phyloP scores from a whole-genome alignment of 1,284 basidiomycete genomes.

The Phellopilus nigrolimitatus region DNA sequence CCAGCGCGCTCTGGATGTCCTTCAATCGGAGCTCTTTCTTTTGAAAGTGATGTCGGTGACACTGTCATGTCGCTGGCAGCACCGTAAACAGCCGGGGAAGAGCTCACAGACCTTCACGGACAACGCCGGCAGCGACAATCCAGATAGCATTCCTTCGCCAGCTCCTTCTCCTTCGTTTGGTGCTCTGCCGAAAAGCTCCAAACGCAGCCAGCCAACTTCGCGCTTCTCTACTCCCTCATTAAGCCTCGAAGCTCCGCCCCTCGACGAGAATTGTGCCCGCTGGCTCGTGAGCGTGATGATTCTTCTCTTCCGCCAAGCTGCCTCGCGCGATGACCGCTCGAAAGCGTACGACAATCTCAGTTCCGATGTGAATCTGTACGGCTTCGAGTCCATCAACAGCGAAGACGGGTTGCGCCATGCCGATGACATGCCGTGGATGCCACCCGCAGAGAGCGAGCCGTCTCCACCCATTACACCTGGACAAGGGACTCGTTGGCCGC shows the following conservation, averaged over 20 bases:
- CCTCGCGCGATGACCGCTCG: constrained; percentile 52
- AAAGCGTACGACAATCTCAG: constrained; percentile 59
- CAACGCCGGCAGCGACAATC: constrained; percentile 5
- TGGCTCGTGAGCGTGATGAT: constrained; percentile 83
- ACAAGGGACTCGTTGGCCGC: constrained; percentile 27
- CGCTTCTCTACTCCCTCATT: constrained; percentile 30
- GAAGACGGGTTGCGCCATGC: constrained; percentile 9
- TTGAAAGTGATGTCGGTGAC: constrained; percentile 79
- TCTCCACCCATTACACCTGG: constrained; percentile 20
- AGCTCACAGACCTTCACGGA: constrained; percentile 25
- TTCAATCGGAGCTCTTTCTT: constrained; percentile 88
- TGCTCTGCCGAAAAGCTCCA: constrained; percentile 4
- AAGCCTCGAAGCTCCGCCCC: constrained; percentile 61
- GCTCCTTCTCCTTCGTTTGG: constrained; percentile 13
- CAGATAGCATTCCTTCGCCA: constrained; percentile 2
- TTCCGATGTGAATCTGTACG: constrained; percentile 64
- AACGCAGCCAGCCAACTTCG: constrained; percentile 27
- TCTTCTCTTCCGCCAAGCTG: constrained; percentile 73
- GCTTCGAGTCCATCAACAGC: constrained; percentile 57
- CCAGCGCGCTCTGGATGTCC: constrained; percentile 59
- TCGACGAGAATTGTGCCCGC: constrained; percentile 85
- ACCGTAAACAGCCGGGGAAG: constrained; percentile 35
- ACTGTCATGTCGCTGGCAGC: constrained; percentile 75
- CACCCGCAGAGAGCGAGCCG: constrained; percentile 19
- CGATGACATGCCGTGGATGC: constrained; percentile 22